Base-by-base conservation (phyloP, 2,329 filamentous ascomycete species). In the Hirsutella minnesotensis region DNA sequence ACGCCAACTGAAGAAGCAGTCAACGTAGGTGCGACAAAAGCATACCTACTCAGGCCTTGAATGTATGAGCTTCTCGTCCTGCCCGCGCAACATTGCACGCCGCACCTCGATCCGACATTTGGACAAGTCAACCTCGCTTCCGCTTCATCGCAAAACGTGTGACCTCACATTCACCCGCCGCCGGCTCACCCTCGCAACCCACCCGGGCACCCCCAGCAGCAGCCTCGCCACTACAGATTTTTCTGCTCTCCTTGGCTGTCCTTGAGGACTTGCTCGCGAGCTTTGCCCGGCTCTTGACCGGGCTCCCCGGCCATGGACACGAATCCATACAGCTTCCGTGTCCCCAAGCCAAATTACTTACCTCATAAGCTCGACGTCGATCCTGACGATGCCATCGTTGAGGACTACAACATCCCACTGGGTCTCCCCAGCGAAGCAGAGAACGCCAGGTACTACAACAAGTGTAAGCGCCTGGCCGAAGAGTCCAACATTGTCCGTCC, bases 401-500 rank as follows among this genome's bases (percentile, higher is more conserved):
- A 75, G 53, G 68, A 75, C 47, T 73, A 69, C 54, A 61, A 63
- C 49, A 58, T 63, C 29, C 72, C 71, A 4, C 63, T 79, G 19
- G 72, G 68, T 43, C 60, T 62, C 31, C 66, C 72, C 20, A 66
- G 63, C 49, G 71, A 76, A 50, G 59, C 69, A 47, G 75, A 78
- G 41, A 74, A 79, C 53, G 71, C 68, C 47, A 67, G 67, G 46
- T 79, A 70, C 57, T 72, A 70, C 50, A 68, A 67, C 56, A 76
- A 77, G 58, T 74, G 73, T 60, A 75, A 74, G 57, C 70, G 69
- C 42, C 62, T 69, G 19, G 75, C 73, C 20, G 66, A 73, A 46
- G 68, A 75, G 41, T 73, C 86, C 62, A 82, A 80, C 51, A 86
- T 95, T 55, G 77, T 79, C 41, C 76, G 80, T 30, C 89, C 90